Base-by-base conservation (phyloP, 768 basidiomycete species). In the Boletus subparvulus region DNA sequence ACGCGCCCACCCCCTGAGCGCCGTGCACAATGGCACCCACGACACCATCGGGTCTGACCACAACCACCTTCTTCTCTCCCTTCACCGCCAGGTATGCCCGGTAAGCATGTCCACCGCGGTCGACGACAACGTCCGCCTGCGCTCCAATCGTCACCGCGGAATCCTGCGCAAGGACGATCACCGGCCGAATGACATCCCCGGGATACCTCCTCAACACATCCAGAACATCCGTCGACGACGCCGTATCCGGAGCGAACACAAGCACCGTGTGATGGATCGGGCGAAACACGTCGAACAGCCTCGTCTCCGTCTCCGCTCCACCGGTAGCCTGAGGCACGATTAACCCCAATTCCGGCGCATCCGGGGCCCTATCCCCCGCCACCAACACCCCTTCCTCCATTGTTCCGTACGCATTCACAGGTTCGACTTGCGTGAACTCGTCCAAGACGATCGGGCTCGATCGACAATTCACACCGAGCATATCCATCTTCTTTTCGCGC, bases 331-430 rank as follows among this genome's bases (percentile, higher is more conserved):
- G 30, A 6, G 46, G 16, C 54, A 50, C 26, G 3, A 71, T 54
- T 19, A 78, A 62, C 13, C 56, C 70, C 0, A 80, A 63, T 14
- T 56, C 71, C 0, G 77, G 67, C 3, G 78, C 77, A 55, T 80
- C 77, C 1, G 77, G 77, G 10, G 78, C 77, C 36, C 79, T 69
- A 60, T 81, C 79, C 0, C 79, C 79, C 6, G 78, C 80, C 1
- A 67, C 61, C 6, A 79, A 41, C 10, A 52, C 60, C 0, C 61
- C 67, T 43, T 74, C 70, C 5, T 65, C 58, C 10, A 67, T 24
- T 11, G 50, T 5, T 19, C 59, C 52, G 11, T 67, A 67, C 7
- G 66, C 54, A 28, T 33, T 48, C 43, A 56, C 47, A 1, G 52
- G 61, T 9, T 26, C 61, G 0, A 44, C 61, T 1, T 58, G 58